Evolutionary conservation across 2,329 filamentous ascomycete genomes (phyloP).

Genomic region (Aspergillus sp.): DNA sequence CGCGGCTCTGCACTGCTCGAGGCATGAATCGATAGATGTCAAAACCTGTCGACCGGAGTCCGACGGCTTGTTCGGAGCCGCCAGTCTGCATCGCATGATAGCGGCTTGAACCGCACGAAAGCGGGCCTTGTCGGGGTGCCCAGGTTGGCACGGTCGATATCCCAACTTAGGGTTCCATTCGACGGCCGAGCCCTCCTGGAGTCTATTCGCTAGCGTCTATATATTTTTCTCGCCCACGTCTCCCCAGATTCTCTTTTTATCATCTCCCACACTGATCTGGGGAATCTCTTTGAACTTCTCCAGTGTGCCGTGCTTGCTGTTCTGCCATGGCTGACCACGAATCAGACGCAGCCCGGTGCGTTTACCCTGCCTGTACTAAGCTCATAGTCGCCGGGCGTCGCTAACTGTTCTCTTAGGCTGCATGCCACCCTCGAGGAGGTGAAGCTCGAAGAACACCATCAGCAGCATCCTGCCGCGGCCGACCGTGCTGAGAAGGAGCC

Average conservation of each 20-base stretch:
- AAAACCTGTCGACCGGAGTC: too few species aligned
- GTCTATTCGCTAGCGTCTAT: background rate
- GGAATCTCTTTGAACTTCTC: background rate
- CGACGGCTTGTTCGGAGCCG: too few species aligned
- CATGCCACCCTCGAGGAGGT: background rate
- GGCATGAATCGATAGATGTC: too few species aligned
- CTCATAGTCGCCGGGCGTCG: background rate
- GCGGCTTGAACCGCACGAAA: background rate
- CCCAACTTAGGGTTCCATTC: background rate
- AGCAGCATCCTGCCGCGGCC: background rate
- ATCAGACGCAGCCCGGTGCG: background rate
- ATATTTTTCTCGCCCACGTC: background rate
- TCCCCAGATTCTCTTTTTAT: background rate
- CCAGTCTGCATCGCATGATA: slow-evolving; percentile 21
- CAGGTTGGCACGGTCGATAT: background rate
- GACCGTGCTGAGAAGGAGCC: background rate
- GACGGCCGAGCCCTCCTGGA: background rate
- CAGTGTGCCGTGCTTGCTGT: too few species aligned
- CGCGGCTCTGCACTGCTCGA: too few species aligned
- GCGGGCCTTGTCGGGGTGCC: too few species aligned
- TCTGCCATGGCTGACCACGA: background rate
- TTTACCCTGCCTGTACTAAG: background rate
- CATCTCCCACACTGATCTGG: background rate
- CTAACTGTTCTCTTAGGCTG: background rate
- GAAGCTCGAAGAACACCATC: background rate